Base-by-base conservation (phyloP, 495 filamentous ascomycete genomes). In the Talaromyces stipitatus region DNA sequence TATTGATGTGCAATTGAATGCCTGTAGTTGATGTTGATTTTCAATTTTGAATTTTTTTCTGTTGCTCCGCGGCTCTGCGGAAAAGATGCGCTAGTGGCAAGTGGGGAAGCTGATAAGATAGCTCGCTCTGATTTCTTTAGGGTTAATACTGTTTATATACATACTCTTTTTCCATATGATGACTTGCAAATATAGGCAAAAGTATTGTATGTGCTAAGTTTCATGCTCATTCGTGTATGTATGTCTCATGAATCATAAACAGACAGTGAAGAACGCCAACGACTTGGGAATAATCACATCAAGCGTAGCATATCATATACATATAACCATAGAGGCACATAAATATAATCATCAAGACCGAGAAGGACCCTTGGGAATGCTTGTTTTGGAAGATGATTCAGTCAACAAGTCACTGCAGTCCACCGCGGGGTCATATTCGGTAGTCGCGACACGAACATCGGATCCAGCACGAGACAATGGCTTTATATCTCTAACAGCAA, bases 391-490 rank as follows among this genome's bases (percentile, higher is more conserved):
- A 3, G 54, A 55, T 5, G 54, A 55, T 33, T 26, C 54, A 7
- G 54, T 16, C n/a, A 55, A 30, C 22, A 41, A 28, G 36, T 55
- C 23, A 1, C 12, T 28, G 14, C 55, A 54, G 23, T 62, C 55
- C 29, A 56, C n/a, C 26, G 52, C 50, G 1, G 61, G 64, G 16
- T 55, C 53, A 28, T 57, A 60, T 24, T 70, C 66, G 20, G 66
- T 58, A 20, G 65, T 62, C 4, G 62, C 58, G 5, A 66, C 55
- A 11, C 50, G 14, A 64, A 43, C 30, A 57, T 62, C 43, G 9
- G 43, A 47, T 26, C 69, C 70, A 0, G 61, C 38, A 2, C 66
- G 62, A 0, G 66, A 60, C 3, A 59, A 58, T 30, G 47, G 58
- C 50, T 58, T 60, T 16, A 55, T 7, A 8, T 16, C 33, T 33